Percentiles rank a stretch among this genome's conserved stretches.
phyloP scores from a whole-genome alignment of 371 early-diverging fungal genomes.

The Batrachochytrium dendrobatidis region DNA sequence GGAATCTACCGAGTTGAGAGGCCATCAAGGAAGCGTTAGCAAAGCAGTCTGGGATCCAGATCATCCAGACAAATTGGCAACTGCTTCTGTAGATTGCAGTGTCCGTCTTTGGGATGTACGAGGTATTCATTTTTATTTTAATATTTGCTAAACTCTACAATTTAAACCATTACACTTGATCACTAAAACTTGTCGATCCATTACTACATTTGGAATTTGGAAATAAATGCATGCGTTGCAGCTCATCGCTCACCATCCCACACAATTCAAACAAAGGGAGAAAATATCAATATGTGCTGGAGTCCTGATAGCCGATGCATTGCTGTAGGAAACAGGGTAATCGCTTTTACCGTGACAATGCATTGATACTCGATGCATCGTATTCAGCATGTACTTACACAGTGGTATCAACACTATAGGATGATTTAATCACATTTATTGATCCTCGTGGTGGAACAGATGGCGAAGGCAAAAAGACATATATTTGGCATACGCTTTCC shows the following conservation, averaged over 20 bases:
- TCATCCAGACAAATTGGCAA: constrained; percentile 65
- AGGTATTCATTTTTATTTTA: constrained; percentile 35
- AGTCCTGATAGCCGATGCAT: constrained; percentile 70
- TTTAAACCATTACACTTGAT: background rate
- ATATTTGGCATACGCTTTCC: constrained; percentile 47
- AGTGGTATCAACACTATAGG: too few species aligned
- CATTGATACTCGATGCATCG: background rate
- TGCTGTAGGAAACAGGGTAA: constrained; percentile 76
- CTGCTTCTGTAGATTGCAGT: constrained; percentile 78
- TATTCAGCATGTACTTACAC: too few species aligned
- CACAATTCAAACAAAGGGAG: constrained; percentile 62
- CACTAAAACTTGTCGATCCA: too few species aligned
- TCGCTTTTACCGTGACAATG: background rate
- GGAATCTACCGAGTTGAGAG: constrained; percentile 59
- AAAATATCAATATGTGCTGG: constrained; percentile 84
- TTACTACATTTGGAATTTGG: too few species aligned
- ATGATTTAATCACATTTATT: constrained; percentile 67
- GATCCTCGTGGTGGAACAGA: constrained; percentile 56
- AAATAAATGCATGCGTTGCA: constrained; percentile 6
- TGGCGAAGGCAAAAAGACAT: constrained; percentile 19
- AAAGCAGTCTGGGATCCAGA: constrained; percentile 78
- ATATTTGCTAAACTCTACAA: too few species aligned
- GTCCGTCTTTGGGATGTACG: constrained; percentile 83
- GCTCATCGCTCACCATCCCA: constrained; percentile 37
- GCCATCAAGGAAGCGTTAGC: constrained; percentile 80